Evolutionary conservation across 805 yeast genomes (phyloP).

Genomic region (Starmerella floricola): DNA sequence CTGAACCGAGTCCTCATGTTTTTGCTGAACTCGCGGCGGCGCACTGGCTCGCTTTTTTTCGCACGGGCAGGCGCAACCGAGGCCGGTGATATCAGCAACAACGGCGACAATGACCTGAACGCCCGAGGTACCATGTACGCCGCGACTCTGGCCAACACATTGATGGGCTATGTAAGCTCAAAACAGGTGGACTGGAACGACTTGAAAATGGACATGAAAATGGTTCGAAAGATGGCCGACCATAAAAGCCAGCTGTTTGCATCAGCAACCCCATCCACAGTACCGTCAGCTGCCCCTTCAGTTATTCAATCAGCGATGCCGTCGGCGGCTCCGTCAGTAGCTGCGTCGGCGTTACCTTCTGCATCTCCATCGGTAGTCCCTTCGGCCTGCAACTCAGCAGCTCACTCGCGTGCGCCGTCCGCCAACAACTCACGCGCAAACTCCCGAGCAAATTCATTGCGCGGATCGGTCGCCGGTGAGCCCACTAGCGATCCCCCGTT

Average conservation of each 20-base stretch:
- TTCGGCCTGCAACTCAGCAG: neutral
- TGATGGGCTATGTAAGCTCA: slow-evolving; percentile 32
- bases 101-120: slow-evolving; percentile 72
- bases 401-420: slow-evolving; percentile 3
- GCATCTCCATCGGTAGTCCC: slow-evolving; percentile 5
- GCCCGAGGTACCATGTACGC: slow-evolving; percentile 64
- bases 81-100: slow-evolving; percentile 43
- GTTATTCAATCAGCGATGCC: slow-evolving; percentile 3
- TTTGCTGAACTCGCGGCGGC: slow-evolving; percentile 79
- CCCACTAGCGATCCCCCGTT: slow-evolving; percentile 29
- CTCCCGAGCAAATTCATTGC: slow-evolving; percentile 7
- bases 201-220: slow-evolving; percentile 14
- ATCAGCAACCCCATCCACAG: slow-evolving; percentile 10
- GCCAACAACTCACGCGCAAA: slow-evolving; percentile 1
- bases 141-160: slow-evolving; percentile 45
- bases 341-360: slow-evolving; percentile 5
- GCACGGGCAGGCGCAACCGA: slow-evolving; percentile 43
- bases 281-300: slow-evolving; percentile 12
- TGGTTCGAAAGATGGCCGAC: slow-evolving; percentile 18
- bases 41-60: slow-evolving; percentile 81
- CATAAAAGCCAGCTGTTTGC: slow-evolving; percentile 15
- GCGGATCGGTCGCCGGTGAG: slow-evolving; percentile 5
- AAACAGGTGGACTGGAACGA: slow-evolving; percentile 19
- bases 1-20: slow-evolving; percentile 84
- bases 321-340: slow-evolving; percentile 12